Percentiles rank a stretch among this genome's conserved stretches.
Evolutionary conservation across 352 stramenopile species (phyloP).

Genomic region (Globisporangium nunn): DNA sequence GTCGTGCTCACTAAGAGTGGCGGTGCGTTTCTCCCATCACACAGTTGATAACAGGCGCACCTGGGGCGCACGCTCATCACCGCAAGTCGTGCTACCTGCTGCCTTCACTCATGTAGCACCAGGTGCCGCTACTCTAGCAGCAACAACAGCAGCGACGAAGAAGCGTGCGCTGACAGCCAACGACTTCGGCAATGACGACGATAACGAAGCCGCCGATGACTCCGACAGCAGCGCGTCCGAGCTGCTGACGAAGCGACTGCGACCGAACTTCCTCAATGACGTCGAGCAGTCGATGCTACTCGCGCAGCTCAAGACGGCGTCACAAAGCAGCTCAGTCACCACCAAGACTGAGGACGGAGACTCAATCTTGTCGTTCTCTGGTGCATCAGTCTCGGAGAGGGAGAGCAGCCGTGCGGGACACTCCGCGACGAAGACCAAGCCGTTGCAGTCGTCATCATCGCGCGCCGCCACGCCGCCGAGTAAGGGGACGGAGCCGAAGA

Average conservation of each 20-base stretch:
- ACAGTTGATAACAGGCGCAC: no score
- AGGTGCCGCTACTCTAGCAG: constrained; percentile 4
- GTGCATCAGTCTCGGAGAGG: constrained; percentile 6
- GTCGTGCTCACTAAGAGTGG: constrained; percentile 50
- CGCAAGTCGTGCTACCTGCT: neutral
- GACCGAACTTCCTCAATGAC: constrained; percentile 56
- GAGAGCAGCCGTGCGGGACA: neutral
- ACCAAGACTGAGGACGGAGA: constrained; percentile 12
- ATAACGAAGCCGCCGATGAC: constrained; percentile 28
- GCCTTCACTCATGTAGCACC: neutral
- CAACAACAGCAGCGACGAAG: constrained; percentile 32
- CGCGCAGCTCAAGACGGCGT: constrained; percentile 32
- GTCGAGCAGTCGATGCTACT: constrained; percentile 53
- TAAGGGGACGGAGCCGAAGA: constrained; percentile 23
- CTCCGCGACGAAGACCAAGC: constrained; percentile 2
- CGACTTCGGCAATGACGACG: constrained; percentile 22
- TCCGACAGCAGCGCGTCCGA: constrained; percentile 17
- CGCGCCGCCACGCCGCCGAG: neutral
- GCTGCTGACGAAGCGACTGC: constrained; percentile 31
- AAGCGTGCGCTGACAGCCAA: constrained; percentile 48
- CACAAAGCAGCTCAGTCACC: constrained; percentile 16
- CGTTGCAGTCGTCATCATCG: no score
- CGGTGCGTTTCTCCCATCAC: constrained; percentile 12
- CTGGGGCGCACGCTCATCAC: neutral
- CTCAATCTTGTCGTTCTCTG: constrained; percentile 10